Conservation (phyloP, 2,329 filamentous ascomycete genomes). For the Colletotrichum trifolii region DNA sequence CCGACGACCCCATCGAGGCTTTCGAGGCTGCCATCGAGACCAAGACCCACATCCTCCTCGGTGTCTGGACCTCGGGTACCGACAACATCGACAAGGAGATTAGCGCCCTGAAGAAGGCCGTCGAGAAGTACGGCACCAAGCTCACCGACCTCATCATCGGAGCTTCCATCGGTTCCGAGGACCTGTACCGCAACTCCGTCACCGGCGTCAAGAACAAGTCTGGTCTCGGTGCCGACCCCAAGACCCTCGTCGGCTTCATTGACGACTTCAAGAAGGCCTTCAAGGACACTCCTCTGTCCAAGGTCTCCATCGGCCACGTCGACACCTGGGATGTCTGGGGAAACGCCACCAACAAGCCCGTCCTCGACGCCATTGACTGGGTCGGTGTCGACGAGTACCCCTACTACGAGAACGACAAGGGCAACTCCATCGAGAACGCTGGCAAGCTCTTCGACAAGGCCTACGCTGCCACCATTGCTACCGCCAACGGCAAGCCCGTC, state of each 20-base stretch:
- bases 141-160: constrained; percentile 70
- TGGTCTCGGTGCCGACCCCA: constrained; percentile 69
- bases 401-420: constrained; percentile 70
- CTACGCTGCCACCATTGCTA: constrained; percentile 56
- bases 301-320: constrained; percentile 70
- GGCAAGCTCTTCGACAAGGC: constrained; percentile 65
- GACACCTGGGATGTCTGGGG: constrained; percentile 76
- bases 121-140: constrained; percentile 61
- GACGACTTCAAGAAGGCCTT: constrained; percentile 70
- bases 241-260: constrained; percentile 74
- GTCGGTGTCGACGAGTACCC: constrained; percentile 74
- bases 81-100: constrained; percentile 70
- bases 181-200: constrained; percentile 71
- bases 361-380: constrained; percentile 73
- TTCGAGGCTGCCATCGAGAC: constrained; percentile 77
- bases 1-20: constrained; percentile 83
- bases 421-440: constrained; percentile 66
- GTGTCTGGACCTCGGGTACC: constrained; percentile 70
- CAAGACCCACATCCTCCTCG: constrained; percentile 70
- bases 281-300: constrained; percentile 53
- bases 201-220: constrained; percentile 72
- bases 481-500: constrained; percentile 63
- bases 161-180: constrained; percentile 74
- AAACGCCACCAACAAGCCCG: constrained; percentile 67
- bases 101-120: constrained; percentile 66